Base-by-base conservation (phyloP, 345 rosid species). In the Eutrema japonicum region DNA sequence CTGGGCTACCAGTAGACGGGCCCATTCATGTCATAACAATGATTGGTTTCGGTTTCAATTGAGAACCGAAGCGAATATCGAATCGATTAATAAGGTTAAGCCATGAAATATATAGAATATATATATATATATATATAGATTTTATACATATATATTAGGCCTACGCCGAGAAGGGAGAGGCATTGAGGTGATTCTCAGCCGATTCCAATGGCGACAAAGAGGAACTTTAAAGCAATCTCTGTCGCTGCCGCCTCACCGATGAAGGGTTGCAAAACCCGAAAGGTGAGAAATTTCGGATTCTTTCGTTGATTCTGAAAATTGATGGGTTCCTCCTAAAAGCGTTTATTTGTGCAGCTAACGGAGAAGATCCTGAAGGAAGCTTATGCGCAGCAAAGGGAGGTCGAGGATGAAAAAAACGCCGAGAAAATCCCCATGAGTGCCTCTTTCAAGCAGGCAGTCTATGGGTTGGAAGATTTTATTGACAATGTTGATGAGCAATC, bases 381-480 rank as follows among this genome's bases (percentile, higher is more conserved):
- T 4, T 64, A 9, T 33, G 32, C 8, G 7, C 55, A 64, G 10
- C 16, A 47, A 11, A 33, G 14, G 3, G 43, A 64, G 18, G 7
- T 64, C 0, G 14, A 47, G 2, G 7, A 64, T 47, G 42, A 64
- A 46, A 29, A 45, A 30, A 45, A 30, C n/a, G 5, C 22, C 0
- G 16, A 12, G 66, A 27, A 0, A 61, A 13, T 33, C 41, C 30
- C 68, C 12, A 14, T 46, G 40, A 63, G 0, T 1, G 2, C 10
- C 12, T 27, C 32, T 63, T 45, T 63, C 30, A 46, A 46, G 40
- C 3, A 46, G 53, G 53, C 68, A 45, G 14, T 45, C 41, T 42
- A 61, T 61, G 66, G 36, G 4, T 1, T 10, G 1, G 42, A 32
- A 9, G 30, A 64, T 64, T 1, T 14, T 16, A 64, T 32, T 11